Base-by-base conservation (phyloP, 116 monocot species). In the Iris pallida region DNA sequence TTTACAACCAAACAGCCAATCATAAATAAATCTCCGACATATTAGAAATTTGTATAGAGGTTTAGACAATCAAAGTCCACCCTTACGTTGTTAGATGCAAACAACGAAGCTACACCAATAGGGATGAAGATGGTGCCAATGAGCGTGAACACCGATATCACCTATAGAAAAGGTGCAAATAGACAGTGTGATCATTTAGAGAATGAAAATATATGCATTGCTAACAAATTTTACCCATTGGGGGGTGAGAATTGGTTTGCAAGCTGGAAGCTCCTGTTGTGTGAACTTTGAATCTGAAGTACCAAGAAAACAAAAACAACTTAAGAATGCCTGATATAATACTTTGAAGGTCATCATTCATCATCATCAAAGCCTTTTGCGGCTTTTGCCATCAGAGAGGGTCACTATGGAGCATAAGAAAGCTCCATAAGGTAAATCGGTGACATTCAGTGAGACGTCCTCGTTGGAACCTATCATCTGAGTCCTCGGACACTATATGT, bases 101-200 rank as follows among this genome's bases (percentile, higher is more conserved):
- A 71, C 18, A 95, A 74, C 0, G 90, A 76, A 41, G 78, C 83
- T 65, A 88, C 66, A 53, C 94, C 94, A 53, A 95, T 90, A 40
- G 95, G 95, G 46, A 95, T 68, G 66, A 95, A 95, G 63, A 90
- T 76, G 18, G 87, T 43, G 54, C 87, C 85, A 12, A 95, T 67
- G 57, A 95, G 74, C 20, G 78, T 71, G 47, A 95, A 95, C 6
- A 82, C 90, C 30, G 86, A 81, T 63, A 95, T 95, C 57, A 95
- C 94, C 94, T 95, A 64, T 17, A 69, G 43, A 78, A 71, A 19
- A 59, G 11, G 5, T 55, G 5, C 43, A 53, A 5, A 6, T n/a
- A 42, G 14, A 19, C 1, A 19, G n/a, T 18, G n/a, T 18, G 15
- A 43, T 20, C 17, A 10, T 68, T 56, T 45, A 9, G 42, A 42